Conservation (phyloP, 305 asterid species). For the Vinca major region DNA sequence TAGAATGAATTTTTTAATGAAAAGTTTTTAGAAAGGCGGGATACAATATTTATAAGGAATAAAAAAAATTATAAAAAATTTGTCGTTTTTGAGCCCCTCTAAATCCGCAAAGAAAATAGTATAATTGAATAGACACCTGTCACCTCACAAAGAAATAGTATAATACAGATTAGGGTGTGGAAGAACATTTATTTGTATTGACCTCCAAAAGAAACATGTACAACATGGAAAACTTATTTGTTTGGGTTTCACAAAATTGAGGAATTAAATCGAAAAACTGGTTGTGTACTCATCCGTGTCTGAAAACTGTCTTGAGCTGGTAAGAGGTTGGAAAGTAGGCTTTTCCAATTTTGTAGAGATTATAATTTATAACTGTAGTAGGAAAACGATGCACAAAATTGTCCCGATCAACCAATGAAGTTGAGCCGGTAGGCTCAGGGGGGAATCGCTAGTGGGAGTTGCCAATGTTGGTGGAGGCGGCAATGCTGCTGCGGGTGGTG, state of each 20-base stretch:
- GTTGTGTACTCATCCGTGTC: background rate
- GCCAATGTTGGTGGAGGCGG: slow-evolving; percentile 16
- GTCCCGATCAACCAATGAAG: slow-evolving; percentile 33
- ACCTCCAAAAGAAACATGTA: background rate
- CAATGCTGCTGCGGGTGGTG: slow-evolving; percentile 57
- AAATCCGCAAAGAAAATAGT: too few species aligned
- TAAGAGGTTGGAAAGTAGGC: background rate
- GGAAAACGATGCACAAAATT: slow-evolving; percentile 22
- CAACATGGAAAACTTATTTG: background rate
- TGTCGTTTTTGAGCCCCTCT: background rate
- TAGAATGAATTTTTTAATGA: too few species aligned
- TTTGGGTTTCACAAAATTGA: background rate
- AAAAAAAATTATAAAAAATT: too few species aligned
- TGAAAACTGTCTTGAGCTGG: background rate
- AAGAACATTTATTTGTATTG: background rate
- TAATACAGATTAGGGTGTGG: background rate
- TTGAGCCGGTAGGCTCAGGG: slow-evolving; percentile 19
- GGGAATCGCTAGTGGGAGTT: slow-evolving; percentile 28
- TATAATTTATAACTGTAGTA: slow-evolving; percentile 23
- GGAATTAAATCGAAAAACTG: background rate
- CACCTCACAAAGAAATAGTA: background rate
- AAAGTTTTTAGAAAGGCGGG: too few species aligned
- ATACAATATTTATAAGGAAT: too few species aligned
- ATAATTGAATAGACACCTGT: background rate
- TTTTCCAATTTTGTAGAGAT: background rate